Percentiles rank a stretch among this genome's conserved stretches.
phyloP scores from a whole-genome alignment of 2,329 filamentous ascomycete species.

The Hymenoscyphus occultus region DNA sequence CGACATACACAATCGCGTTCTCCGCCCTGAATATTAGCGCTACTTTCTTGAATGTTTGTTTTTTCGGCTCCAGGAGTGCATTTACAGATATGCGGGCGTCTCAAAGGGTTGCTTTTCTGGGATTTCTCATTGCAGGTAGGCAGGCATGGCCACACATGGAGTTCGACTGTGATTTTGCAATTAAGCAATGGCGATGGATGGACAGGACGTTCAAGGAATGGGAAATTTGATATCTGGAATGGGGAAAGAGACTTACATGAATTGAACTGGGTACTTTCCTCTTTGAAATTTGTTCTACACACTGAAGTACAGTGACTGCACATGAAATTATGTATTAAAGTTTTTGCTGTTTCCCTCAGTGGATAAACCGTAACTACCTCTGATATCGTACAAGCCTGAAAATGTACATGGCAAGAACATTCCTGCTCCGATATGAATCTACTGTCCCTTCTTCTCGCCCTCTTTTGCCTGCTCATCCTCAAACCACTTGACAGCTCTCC shows the following conservation, averaged over 20 bases:
- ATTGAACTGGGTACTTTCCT: background rate
- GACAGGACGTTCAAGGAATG: background rate
- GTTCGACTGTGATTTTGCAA: background rate
- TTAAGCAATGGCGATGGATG: conserved; percentile 2
- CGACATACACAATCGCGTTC: conserved; percentile 6
- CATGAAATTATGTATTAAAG: background rate
- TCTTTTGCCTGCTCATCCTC: conserved; percentile 26
- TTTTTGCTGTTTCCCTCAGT: background rate
- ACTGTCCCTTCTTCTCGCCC: conserved; percentile 33
- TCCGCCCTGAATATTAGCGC: conserved; percentile 3
- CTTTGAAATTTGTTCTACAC: background rate
- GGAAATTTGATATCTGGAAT: background rate
- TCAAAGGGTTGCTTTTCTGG: background rate
- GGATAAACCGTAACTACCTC: background rate
- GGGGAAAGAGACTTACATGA: conserved; percentile 1
- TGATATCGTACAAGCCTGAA: background rate
- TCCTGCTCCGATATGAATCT: background rate
- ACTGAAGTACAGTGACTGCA: background rate
- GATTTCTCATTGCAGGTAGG: background rate
- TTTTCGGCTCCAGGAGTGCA: conserved; percentile 1
- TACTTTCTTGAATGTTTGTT: conserved; percentile 3
- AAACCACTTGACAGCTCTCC: conserved; percentile 30
- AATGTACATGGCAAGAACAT: background rate
- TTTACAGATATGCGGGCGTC: conserved; percentile 6
- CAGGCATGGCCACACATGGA: conserved; percentile 5